Base-by-base conservation (phyloP, 2,329 filamentous ascomycete genomes). In the Apiospora phragmitis region DNA sequence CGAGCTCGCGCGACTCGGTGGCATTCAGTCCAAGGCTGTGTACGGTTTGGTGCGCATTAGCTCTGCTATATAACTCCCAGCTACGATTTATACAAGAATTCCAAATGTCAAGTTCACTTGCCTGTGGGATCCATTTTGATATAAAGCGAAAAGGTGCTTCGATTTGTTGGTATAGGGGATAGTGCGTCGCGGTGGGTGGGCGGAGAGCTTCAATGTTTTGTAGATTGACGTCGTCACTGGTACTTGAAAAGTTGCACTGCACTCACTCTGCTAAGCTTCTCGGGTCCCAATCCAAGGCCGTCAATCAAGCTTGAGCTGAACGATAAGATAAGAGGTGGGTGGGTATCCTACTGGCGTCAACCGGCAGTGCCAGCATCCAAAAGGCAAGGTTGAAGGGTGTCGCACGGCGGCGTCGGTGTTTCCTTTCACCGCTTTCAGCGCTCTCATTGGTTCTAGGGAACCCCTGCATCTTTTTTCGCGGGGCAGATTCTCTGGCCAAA, bases 1-100 rank as follows among this genome's bases (percentile, higher is more conserved):
- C 92, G 81, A 99, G 93, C 88, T 96, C 94, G 85, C 94, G 93
- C 87, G 97, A 93, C 88, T 98, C 95, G 78, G 90, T 83, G 78
- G 88, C 81, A 76, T 89, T 93, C 81, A 97, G 92, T 81, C 87
- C 88, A 62, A 62, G 55, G 18, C 55, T 62, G 21, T 59, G 18
- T 26, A 72, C 43, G 66, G 24, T 26, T 47, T 24, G 38, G 18
- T 42, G 42, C n/a, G n/a, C 26, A 26, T 70, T 29, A 49, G 65
- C 43, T 72, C 62, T 67, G 49, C 18, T 47, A 51, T 67, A 16
- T n/a, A 35, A 67, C 11, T 55, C 51, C 24, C 35, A 26, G 6
- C 43, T 24, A 29, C 12, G 62, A 9, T 18, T 47, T 45, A 68
- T 65, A 32, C 18, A n/a, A n/a, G 18, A 62, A 18, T 4, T 11